These are phyloP conservation scores for Chytriomyces sp. DNA, from an alignment of 192 early-diverging fungal species.

Conservation along the genomic window DNA sequence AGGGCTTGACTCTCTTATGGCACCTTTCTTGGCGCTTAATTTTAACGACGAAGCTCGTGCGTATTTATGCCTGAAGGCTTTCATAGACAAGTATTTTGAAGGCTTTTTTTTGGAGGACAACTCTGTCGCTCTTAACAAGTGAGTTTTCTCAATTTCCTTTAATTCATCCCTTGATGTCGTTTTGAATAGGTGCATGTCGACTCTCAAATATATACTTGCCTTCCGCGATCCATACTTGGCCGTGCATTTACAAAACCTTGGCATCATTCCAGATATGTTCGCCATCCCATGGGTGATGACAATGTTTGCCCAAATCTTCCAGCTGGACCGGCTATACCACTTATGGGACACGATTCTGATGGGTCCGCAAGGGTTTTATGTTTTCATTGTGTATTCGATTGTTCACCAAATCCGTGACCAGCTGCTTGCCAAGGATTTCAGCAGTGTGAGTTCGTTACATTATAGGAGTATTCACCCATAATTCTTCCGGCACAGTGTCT, in stretches of 20 bases:
- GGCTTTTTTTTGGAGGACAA: constrained; percentile 79
- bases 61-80: constrained; percentile 65
- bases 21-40: constrained; percentile 74
- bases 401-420: constrained; percentile 66
- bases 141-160: neutral
- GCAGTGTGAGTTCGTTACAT: constrained; percentile 54
- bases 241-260: constrained; percentile 60
- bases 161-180: neutral
- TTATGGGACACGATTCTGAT: constrained; percentile 78
- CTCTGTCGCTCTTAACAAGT: constrained; percentile 68
- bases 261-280: constrained; percentile 71
- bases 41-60: constrained; percentile 76
- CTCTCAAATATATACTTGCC: constrained; percentile 65
- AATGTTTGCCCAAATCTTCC: constrained; percentile 80
- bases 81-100: constrained; percentile 66
- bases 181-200: constrained; percentile 47
- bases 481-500: constrained; percentile 33
- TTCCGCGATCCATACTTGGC: constrained; percentile 78
- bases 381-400: constrained; percentile 73
- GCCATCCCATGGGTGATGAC: constrained; percentile 84
- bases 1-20: constrained; percentile 76
- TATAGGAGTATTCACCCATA: constrained; percentile 31
- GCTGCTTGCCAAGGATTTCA: constrained; percentile 70
- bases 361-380: constrained; percentile 62
- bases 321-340: constrained; percentile 77